Conservation (phyloP, 2,329 filamentous ascomycete species). For the Colletotrichum lentis region DNA sequence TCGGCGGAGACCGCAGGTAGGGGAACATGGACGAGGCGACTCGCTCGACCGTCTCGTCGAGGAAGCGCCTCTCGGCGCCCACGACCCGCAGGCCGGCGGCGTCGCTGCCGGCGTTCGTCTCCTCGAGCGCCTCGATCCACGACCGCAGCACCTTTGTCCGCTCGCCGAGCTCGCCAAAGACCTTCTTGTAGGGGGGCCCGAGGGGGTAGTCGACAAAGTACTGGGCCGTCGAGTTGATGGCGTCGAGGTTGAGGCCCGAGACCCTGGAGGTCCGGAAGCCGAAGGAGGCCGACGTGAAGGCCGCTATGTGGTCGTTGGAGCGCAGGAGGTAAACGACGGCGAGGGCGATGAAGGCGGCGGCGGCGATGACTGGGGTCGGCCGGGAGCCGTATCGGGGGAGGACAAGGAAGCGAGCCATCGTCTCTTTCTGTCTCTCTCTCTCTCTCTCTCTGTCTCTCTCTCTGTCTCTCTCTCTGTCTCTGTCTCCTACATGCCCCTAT, state of each 20-base stretch:
- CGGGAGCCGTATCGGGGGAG: slow-evolving; percentile 22
- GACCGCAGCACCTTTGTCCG: slow-evolving; percentile 41
- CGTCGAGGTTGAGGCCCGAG: slow-evolving; percentile 25
- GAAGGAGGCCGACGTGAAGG: slow-evolving; percentile 18
- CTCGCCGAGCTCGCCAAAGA: slow-evolving; percentile 47
- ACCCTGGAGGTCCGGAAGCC: slow-evolving; percentile 19
- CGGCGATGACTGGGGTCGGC: slow-evolving; percentile 20
- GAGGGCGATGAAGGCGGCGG: slow-evolving; percentile 24
- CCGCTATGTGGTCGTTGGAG: slow-evolving; percentile 20
- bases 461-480: too few relatives aligned
- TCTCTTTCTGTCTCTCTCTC: background rate
- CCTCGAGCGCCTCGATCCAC: slow-evolving; percentile 38
- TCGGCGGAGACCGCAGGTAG: slow-evolving; percentile 28
- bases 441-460: too few relatives aligned
- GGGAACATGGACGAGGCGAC: slow-evolving; percentile 34
- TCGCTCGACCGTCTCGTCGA: slow-evolving; percentile 34
- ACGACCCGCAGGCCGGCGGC: slow-evolving; percentile 13
- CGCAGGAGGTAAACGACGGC: slow-evolving; percentile 20
- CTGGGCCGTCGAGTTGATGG: slow-evolving; percentile 32
- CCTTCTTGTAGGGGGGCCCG: slow-evolving; percentile 43
- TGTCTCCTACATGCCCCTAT: background rate
- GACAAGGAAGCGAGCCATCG: slow-evolving; percentile 27
- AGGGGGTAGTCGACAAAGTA: slow-evolving; percentile 45
- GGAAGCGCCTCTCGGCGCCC: slow-evolving; percentile 29
- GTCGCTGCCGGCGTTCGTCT: background rate